Conservation (phyloP, 1,284 basidiomycete genomes). For the Lentinula novae-zelandiae region DNA sequence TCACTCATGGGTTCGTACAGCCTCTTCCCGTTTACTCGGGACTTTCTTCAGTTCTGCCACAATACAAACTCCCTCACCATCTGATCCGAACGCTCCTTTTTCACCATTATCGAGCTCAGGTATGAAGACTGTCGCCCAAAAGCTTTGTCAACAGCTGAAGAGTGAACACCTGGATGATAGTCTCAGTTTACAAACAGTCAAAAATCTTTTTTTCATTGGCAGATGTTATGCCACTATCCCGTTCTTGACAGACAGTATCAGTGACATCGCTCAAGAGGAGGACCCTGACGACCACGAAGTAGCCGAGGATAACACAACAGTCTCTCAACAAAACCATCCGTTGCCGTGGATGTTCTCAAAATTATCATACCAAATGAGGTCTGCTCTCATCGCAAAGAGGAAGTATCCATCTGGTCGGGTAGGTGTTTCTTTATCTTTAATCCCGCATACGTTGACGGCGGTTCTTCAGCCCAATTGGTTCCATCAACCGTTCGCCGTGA, state of each 20-base stretch:
- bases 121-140: conserved; percentile 73
- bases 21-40: conserved; percentile 78
- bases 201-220: conserved; percentile 90
- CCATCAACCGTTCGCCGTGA: conserved; percentile 72
- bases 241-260: conserved; percentile 23
- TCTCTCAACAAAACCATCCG: conserved; percentile 45
- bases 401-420: conserved; percentile 49
- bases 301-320: conserved; percentile 28
- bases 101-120: conserved; percentile 49
- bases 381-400: conserved; percentile 65
- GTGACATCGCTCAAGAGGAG: conserved; percentile 31
- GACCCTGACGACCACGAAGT: conserved; percentile 27
- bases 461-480: conserved; percentile 55
- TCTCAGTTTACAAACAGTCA: conserved; percentile 84
- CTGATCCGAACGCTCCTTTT: conserved; percentile 28
- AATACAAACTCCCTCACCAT: conserved; percentile 30
- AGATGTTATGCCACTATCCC: conserved; percentile 71
- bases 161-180: conserved; percentile 78
- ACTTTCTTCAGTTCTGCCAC: conserved; percentile 59
- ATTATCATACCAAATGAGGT: conserved; percentile 84
- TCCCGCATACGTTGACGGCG: conserved; percentile 7
- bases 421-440: conserved; percentile 21
- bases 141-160: conserved; percentile 78
- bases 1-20: conserved; percentile 91
- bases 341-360: conserved; percentile 93